Base-by-base conservation (phyloP, 305 asterid genomes). In the Salvia sclarea region DNA sequence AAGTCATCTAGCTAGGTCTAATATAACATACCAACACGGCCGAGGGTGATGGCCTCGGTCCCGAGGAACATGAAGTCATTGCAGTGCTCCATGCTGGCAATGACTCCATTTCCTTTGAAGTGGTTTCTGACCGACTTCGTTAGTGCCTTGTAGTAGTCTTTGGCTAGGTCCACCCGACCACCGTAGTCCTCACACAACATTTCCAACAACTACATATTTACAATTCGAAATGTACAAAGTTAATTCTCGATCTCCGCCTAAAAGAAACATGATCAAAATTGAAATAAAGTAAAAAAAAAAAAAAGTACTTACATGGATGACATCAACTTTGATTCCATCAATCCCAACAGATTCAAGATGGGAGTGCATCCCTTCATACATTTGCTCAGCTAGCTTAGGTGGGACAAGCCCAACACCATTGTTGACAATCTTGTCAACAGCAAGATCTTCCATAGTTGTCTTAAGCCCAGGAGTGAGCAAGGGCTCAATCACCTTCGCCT, bases 1-100 rank as follows among this genome's bases (percentile, higher is more conserved):
- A 31, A 31, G 7, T 4, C 37, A 8, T n/a, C n/a, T n/a, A n/a
- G n/a, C n/a, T n/a, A n/a, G n/a, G n/a, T n/a, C n/a, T n/a, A 31
- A 31, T 31, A 31, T 31, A 4, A 71, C 87, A 1, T 81, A 91
- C 96, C 98, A 13, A 92, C 98, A 45, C 98, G 98, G 13, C 98
- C 98, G 4, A 92, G 94, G 20, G 86, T 62, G 50, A 92, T 89
- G 45, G 91, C 85, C 72, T 92, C 83, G 0, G 98, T 92, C 0
- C 96, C 96, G 2, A 92, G 91, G 76, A 92, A 92, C 96, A 92
- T 89, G 79, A 92, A 92, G 78, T 92, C 98, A 12, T 92, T 92
- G 82, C 98, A 92, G 37, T 92, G 98, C 73, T 92, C 98, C 98
- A 92, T 92, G 75, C 98, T 92, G 3, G 98, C 98, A 48, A 92